Base-by-base conservation (phyloP, 805 yeast species). In the Yamadazyma sp. region DNA sequence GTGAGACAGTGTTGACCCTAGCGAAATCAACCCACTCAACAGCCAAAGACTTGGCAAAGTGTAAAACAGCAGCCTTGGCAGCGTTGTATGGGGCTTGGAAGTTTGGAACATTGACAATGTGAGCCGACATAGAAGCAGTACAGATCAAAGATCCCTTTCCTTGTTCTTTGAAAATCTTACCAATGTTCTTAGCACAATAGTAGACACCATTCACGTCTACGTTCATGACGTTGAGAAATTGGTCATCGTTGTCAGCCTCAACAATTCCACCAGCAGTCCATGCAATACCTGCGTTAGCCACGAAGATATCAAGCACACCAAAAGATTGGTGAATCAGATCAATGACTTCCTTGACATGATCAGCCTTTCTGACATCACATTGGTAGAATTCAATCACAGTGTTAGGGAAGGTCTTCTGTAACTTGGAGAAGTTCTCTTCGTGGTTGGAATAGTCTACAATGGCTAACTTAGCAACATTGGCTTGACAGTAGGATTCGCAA, bases 111-210 rank as follows among this genome's bases (percentile, higher is more conserved):
- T 88, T 88, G 52, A 80, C 93, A 52, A 89, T 81, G 64, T 82
- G 88, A 11, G 86, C 96, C 18, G 93, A 83, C 85, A 88, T 88
- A 26, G 95, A 85, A 4, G 95, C 89, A 4, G 96, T 88, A 61
- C 84, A 73, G 49, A 88, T 78, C 50, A 89, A 70, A 1, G 95
- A 82, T 21, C 96, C 96, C 42, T 61, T 63, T 12, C 85, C 84
- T 54, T 84, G 88, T 52, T 74, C 65, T 59, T 77, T 77, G 73
- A 89, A 89, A 40, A 81, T 70, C 47, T 67, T 67, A 35, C 96
- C 96, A 26, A 81, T 75, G 36, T 73, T 66, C 65, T 83, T 82
- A 44, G 95, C 82, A 54, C 90, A 77, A 62, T 83, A 83, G 66
- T 81, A 87, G 30, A 83, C 84, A 8, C 93, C 88, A 55, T 84